These are phyloP conservation scores for Lasiosphaeria miniovina DNA, from an alignment of 495 filamentous ascomycete species.

Conservation along the genomic window DNA sequence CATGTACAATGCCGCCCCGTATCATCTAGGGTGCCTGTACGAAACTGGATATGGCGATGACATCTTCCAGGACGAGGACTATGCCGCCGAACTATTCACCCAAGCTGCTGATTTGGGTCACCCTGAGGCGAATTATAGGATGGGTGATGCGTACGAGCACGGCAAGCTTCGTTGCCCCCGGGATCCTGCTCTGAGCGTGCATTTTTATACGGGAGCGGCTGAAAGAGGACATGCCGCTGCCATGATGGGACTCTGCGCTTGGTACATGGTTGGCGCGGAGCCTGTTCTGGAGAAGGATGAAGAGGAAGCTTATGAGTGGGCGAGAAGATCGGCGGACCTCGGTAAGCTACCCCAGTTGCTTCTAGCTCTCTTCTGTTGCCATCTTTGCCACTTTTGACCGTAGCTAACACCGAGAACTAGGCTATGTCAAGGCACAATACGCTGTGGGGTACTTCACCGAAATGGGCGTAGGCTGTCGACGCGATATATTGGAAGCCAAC, in stretches of 20 bases:
- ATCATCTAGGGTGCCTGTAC: slow-evolving; percentile 84
- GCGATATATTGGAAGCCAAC: slow-evolving; percentile 91
- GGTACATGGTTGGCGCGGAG: slow-evolving; percentile 95
- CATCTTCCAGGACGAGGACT: slow-evolving; percentile 82
- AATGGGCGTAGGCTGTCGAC: slow-evolving; percentile 93
- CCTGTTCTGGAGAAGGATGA: slow-evolving; percentile 93
- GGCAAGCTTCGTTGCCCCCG: slow-evolving; percentile 81
- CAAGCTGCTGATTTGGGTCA: slow-evolving; percentile 92
- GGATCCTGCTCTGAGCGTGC: slow-evolving; percentile 90
- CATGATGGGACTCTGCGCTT: slow-evolving; percentile 99
- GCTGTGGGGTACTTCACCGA: slow-evolving; percentile 97
- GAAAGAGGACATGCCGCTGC: slow-evolving; percentile 77
- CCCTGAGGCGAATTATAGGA: slow-evolving; percentile 72
- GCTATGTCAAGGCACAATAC: slow-evolving; percentile 89
- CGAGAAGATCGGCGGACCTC: slow-evolving; percentile 74
- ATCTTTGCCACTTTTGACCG: slow-evolving; percentile 14
- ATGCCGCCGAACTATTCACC: slow-evolving; percentile 92
- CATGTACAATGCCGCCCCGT: slow-evolving; percentile 91
- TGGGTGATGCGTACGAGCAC: slow-evolving; percentile 97
- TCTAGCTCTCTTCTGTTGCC: slow-evolving; percentile 9
- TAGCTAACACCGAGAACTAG: slow-evolving; percentile 38
- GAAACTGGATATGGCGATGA: slow-evolving; percentile 88
- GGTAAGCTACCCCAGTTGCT: slow-evolving; percentile 53
- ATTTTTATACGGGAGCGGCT: slow-evolving; percentile 94
- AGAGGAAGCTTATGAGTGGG: slow-evolving; percentile 96